These are phyloP conservation scores for Calonectria multiphialidica DNA, from an alignment of 2,329 filamentous ascomycete species.

Conservation along the genomic window DNA sequence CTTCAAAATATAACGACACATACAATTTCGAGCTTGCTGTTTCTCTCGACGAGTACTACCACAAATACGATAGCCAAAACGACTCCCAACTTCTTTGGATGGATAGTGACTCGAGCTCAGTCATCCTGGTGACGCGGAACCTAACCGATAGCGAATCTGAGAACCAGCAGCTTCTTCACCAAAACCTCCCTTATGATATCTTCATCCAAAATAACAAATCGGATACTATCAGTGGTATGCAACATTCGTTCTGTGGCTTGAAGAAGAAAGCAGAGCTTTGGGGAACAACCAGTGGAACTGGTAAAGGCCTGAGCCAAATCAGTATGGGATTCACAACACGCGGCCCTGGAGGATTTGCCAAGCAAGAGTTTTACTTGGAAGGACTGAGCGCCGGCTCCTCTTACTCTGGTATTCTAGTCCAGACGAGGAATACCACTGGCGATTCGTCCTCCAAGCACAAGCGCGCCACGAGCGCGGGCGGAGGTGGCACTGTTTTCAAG, in stretches of 20 bases:
- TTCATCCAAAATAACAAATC: conserved; percentile 77
- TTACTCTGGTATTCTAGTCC: conserved; percentile 80
- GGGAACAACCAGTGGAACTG: conserved; percentile 61
- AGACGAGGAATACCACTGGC: conserved; percentile 57
- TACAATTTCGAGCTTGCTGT: conserved; percentile 88
- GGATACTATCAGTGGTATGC: conserved; percentile 74
- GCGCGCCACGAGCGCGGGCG: conserved; percentile 63
- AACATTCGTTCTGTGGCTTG: conserved; percentile 86
- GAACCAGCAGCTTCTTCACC: conserved; percentile 67
- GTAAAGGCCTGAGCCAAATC: conserved; percentile 60
- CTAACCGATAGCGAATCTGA: conserved; percentile 69
- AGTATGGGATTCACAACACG: conserved; percentile 76
- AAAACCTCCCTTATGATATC: conserved; percentile 76
- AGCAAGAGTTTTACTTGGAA: conserved; percentile 89
- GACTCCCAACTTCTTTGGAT: conserved; percentile 77
- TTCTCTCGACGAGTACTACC: conserved; percentile 84
- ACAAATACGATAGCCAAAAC: conserved; percentile 65
- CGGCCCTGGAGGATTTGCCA: conserved; percentile 75
- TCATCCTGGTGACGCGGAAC: conserved; percentile 83
- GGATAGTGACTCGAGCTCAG: conserved; percentile 85
- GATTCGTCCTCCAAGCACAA: conserved; percentile 60
- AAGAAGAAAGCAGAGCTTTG: conserved; percentile 73
- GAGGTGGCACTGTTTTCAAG: conserved; percentile 82
- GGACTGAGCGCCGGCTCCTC: conserved; percentile 78
- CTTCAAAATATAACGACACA: conserved; percentile 68